Evolutionary conservation across 2,329 filamentous ascomycete genomes (phyloP), one percentile per base, ranked within the genome.

Genomic region (Sphaerulina vaccinii): DNA sequence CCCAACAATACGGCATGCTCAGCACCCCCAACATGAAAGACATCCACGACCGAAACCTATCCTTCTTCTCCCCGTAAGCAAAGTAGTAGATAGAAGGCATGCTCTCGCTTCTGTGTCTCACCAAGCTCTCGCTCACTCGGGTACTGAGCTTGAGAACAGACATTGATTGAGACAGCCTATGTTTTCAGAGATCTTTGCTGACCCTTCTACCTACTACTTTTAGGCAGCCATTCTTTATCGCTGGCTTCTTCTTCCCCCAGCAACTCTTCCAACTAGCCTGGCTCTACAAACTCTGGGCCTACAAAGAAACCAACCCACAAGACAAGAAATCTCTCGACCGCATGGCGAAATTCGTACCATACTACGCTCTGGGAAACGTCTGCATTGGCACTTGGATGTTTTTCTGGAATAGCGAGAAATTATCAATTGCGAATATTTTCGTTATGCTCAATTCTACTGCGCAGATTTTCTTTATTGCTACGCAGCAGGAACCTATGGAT

Each of bases 321-420:
- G 59, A 74, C 29, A 65, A 69, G 35, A 70, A 71, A 39, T 76
- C 81, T 27, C 58, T 76, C 1, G 67, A 72, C 3, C 68, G 72
- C 41, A 82, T 83, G 68, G 70, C 78, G 3, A 73, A 75, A 46
- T 83, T 75, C 58, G 77, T 76, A 8, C 80, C 79, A 2, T 79
- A 74, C 53, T 83, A 83, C 61, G 70, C 71, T 2, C 49, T 82
- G 3, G 81, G 80, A 0, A 83, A 83, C 61, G 50, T 82, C 1
- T 82, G 80, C 61, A 83, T 83, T 51, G 80, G 79, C 32, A 77
- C 79, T 75, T 60, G 58, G 39, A 82, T 83, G 79, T 74, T 83
- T 59, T 82, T 82, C 70, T 84, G 80, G 80, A 83, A 83, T 59
- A 59, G 71, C 1, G 72, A 74, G 2, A 62, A 74, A 18, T 71